Evolutionary conservation across 768 basidiomycete genomes (phyloP), one percentile per base, ranked within the genome.

Genomic region (Lentinula boryana): DNA sequence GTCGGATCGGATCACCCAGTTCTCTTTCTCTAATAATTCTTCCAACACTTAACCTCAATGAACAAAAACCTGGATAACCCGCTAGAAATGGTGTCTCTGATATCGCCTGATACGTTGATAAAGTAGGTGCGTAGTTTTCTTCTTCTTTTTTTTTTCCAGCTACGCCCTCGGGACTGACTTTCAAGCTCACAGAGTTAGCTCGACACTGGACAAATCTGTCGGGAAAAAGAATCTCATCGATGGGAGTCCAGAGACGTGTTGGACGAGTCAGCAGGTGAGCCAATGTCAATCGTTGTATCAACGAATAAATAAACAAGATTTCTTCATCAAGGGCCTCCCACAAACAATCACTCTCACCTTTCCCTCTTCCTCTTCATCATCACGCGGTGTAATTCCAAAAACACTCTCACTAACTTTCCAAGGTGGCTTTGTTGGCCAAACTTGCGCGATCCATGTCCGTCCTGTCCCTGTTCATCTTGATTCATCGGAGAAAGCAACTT

Each of bases 371-470:
- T 33, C 48, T 75, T 5, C 66, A 72, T 5, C 66, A 72, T 6
- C 78, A 70, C 53, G 82, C 4, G 23, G 33, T 3, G 48, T 89
- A n/a, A 65, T 80, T 38, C 89, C 88, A 3, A 78, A 74, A 63
- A 76, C 75, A 27, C 64, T 92, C 16, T 75, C 74, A 18, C 63
- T 92, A 63, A 91, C 87, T 1, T 94, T 94, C 68, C 91, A 94
- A 76, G 91, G 91, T 13, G 91, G 91, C 1, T 93, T 94, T 69
- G 92, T 88, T 0, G 91, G 89, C 18, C 87, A 81, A 7, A 75
- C 78, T 49, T 91, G 89, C 68, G 67, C 74, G 1, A 66, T 92
- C 8, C 74, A 80, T 48, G 67, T 77, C 23, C 72, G 72, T 32
- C 64, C 68, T 31, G 66, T 70, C n/a, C 60, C 65, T 33, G 64